These are phyloP conservation scores for Wolfiporia cocos DNA, from an alignment of 1,284 basidiomycete genomes.

Conservation along the genomic window DNA sequence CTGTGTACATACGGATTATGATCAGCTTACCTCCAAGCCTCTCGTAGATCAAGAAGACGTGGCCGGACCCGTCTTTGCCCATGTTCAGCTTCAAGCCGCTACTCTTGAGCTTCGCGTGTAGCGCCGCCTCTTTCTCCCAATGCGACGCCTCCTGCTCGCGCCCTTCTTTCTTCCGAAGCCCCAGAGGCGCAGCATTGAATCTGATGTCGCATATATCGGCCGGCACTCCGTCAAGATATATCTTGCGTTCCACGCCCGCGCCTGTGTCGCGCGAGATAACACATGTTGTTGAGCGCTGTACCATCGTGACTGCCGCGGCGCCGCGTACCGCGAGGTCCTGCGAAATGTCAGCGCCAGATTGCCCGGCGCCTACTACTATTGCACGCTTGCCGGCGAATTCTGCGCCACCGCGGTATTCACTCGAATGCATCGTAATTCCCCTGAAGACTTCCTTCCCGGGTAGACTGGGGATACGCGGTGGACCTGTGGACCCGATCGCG, in stretches of 20 bases:
- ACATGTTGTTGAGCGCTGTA: constrained; percentile 24
- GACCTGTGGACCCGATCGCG: constrained; percentile 48
- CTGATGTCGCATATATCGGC: constrained; percentile 39
- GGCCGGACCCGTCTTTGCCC: constrained; percentile 49
- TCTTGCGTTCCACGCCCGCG: constrained; percentile 30
- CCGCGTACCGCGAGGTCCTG: constrained; percentile 37
- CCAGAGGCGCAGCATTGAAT: constrained; percentile 32
- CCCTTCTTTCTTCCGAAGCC: constrained; percentile 27
- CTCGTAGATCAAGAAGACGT: constrained; percentile 30
- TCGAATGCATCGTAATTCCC: constrained; percentile 38
- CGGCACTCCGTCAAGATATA: constrained; percentile 36
- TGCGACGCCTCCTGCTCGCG: constrained; percentile 13
- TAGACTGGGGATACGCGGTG: constrained; percentile 37
- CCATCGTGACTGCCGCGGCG: constrained; percentile 24
- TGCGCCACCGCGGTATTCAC: constrained; percentile 31
- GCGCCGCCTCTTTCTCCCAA: constrained; percentile 30
- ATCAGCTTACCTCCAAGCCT: constrained; percentile 30
- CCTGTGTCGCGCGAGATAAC: constrained; percentile 22
- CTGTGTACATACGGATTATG: not conserved
- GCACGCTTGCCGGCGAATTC: constrained; percentile 40
- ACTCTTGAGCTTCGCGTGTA: constrained; percentile 48
- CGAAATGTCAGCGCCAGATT: constrained; percentile 39
- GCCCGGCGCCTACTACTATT: constrained; percentile 44
- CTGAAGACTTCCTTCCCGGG: constrained; percentile 32
- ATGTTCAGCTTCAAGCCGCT: constrained; percentile 53